phyloP scores from a whole-genome alignment of 805 yeast species.

The Kodamaea kaohsiungensis region DNA sequence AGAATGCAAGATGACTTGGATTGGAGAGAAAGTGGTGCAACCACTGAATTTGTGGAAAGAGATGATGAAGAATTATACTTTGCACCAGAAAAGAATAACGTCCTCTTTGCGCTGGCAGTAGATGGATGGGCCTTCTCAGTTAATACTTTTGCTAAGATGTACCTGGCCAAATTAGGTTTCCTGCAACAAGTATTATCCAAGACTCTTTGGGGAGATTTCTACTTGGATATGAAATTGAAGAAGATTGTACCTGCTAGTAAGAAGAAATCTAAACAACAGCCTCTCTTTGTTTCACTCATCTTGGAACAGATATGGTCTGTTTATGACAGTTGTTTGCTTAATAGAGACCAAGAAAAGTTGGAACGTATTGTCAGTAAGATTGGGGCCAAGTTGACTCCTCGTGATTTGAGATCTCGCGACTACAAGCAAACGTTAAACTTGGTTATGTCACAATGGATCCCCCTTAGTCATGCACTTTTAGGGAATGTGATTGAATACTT shows the following conservation, averaged over 20 bases:
- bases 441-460: slow-evolving; percentile 91
- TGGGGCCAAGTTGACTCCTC: slow-evolving; percentile 64
- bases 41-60: slow-evolving; percentile 62
- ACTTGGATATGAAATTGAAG: slow-evolving; percentile 85
- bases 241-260: slow-evolving; percentile 71
- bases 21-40: slow-evolving; percentile 68
- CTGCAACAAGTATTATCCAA: slow-evolving; percentile 75
- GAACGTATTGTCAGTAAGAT: slow-evolving; percentile 74
- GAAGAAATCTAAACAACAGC: slow-evolving; percentile 60
- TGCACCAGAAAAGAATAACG: slow-evolving; percentile 84
- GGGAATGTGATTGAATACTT: slow-evolving; percentile 81
- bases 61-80: slow-evolving; percentile 85
- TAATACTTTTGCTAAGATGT: slow-evolving; percentile 83
- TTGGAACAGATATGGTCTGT: slow-evolving; percentile 92
- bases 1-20: slow-evolving; percentile 83
- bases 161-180: slow-evolving; percentile 82
- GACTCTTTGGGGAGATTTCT: slow-evolving; percentile 96
- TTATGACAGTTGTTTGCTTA: slow-evolving; percentile 66
- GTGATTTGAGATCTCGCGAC: slow-evolving; percentile 82
- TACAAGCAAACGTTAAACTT: slow-evolving; percentile 58
- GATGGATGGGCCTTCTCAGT: slow-evolving; percentile 99
- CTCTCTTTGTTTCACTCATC: slow-evolving; percentile 83
- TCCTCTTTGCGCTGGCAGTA: slow-evolving; percentile 84
- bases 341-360: slow-evolving; percentile 68
- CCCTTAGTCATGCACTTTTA: slow-evolving; percentile 82